Evolutionary conservation across 2,329 filamentous ascomycete species (phyloP).

Genomic region (Shiraia bambusicola): DNA sequence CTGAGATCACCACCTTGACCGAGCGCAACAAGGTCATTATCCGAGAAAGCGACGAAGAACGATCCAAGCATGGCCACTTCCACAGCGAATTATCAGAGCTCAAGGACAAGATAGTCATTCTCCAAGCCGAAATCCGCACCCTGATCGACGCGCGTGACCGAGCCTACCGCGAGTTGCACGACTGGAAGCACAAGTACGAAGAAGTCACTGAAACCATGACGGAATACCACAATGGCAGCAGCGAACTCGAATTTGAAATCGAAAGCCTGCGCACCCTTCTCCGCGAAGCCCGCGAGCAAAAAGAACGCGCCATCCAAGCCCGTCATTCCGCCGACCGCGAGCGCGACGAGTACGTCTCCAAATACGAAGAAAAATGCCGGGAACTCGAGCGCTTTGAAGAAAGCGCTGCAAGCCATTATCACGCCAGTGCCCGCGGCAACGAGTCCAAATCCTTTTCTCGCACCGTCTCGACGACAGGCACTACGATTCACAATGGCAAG

Average conservation of each 20-base stretch:
- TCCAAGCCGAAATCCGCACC: constrained; percentile 24
- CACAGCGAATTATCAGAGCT: constrained; percentile 15
- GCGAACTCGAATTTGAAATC: constrained; percentile 28
- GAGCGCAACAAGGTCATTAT: constrained; percentile 20
- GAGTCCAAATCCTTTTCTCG: constrained; percentile 13
- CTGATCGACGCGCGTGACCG: constrained; percentile 22
- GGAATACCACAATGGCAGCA: constrained; percentile 20
- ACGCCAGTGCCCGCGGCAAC: constrained; percentile 8
- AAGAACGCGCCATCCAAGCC: constrained; percentile 24
- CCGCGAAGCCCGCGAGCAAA: constrained; percentile 26
- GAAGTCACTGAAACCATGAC: constrained; percentile 26
- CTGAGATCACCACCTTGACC: constrained; percentile 19
- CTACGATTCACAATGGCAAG: constrained; percentile 18
- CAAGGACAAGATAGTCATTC: constrained; percentile 17
- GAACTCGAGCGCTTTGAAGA: constrained; percentile 28
- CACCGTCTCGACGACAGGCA: constrained; percentile 18
- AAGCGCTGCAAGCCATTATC: constrained; percentile 16
- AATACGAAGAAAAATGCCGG: constrained; percentile 29
- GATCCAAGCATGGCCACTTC: constrained; percentile 18
- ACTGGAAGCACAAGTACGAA: constrained; percentile 29
- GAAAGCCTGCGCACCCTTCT: constrained; percentile 21
- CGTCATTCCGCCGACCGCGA: constrained; percentile 26
- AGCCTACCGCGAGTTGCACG: constrained; percentile 19
- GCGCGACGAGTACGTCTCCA: constrained; percentile 22
- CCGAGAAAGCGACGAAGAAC: constrained; percentile 20